These are phyloP conservation scores for Sphagnum magellanicum DNA, from an alignment of 228 moss, liverwort and hornwort genomes.

Conservation along the genomic window DNA sequence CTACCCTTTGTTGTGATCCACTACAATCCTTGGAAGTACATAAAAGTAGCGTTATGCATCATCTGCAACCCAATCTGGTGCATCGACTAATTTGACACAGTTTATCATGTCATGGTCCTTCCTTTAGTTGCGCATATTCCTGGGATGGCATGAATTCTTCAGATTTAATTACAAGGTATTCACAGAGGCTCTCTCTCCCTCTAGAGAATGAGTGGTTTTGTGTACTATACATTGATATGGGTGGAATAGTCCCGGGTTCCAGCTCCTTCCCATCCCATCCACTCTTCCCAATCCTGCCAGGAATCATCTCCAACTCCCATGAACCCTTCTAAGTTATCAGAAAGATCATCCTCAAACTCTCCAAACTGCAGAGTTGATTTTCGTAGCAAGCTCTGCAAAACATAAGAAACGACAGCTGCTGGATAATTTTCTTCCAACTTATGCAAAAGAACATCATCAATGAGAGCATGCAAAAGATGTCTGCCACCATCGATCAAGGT, in stretches of 20 bases:
- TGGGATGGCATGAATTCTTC: no score
- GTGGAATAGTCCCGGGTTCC: constrained; percentile 62
- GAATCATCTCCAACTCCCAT: constrained; percentile 70
- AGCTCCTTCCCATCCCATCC: constrained; percentile 97
- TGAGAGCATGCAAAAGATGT: neutral
- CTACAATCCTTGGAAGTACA: no score
- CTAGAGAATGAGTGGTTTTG: no score
- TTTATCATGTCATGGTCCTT: no score
- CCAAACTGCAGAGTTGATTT: constrained; percentile 10
- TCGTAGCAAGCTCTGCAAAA: no score
- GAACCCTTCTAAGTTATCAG: constrained; percentile 40
- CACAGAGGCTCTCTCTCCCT: no score
- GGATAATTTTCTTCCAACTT: neutral
- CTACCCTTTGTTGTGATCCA: no score
- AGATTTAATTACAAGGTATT: no score
- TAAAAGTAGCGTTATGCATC: no score
- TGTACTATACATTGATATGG: constrained; percentile 31
- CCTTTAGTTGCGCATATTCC: no score
- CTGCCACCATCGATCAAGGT: neutral
- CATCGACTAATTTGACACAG: no score
- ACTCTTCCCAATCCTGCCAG: constrained; percentile 97
- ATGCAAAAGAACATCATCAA: neutral
- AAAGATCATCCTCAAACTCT: constrained; percentile 22
- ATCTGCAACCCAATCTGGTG: no score
- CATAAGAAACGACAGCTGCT: neutral